Evolutionary conservation across 805 yeast genomes (phyloP), one percentile per base, ranked within the genome.

Genomic region (Wickerhamomyces kurtzmanii): DNA sequence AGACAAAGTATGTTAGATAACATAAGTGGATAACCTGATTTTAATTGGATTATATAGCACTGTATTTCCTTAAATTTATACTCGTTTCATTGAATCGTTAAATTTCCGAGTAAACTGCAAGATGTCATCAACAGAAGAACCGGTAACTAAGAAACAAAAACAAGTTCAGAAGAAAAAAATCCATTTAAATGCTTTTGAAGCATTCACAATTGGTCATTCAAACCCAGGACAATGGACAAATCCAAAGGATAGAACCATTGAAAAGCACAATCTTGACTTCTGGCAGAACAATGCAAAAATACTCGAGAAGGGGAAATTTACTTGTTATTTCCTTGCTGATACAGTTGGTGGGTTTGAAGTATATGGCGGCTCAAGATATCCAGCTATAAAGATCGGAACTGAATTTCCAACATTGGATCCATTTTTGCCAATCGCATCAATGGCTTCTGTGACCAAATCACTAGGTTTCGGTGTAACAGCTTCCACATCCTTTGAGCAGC

Each of bases 401-500:
- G 43, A 42, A 22, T 53, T 48, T 39, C 61, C 61, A 3, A 45
- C 47, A 1, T 33, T 40, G 17, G 61, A 55, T 24, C 61, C 59
- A 8, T 47, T 53, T 31, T 50, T 52, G 15, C 37, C 49, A 12
- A 51, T 51, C 17, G 40, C 50, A 13, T 45, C 44, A 16, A 54
- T 61, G 62, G 65, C 66, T 8, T 53, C 59, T 3, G 66, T 55
- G 7, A 62, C 68, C 6, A 37, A 51, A 23, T 53, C 47, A 24
- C 38, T 61, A 19, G 43, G 56, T 5, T 62, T 60, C 37, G 68
- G 62, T 10, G 40, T 62, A 18, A 62, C 68, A 7, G 54, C 57
- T 22, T 48, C 61, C 9, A 62, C 68, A 2, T 55, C 63, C 12
- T 58, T 60, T 32, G 68, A 62, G 27, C 53, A 52, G 7, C 67